These are phyloP conservation scores for Epichloe bromicola DNA, from an alignment of 2,329 filamentous ascomycete species.

Conservation along the genomic window DNA sequence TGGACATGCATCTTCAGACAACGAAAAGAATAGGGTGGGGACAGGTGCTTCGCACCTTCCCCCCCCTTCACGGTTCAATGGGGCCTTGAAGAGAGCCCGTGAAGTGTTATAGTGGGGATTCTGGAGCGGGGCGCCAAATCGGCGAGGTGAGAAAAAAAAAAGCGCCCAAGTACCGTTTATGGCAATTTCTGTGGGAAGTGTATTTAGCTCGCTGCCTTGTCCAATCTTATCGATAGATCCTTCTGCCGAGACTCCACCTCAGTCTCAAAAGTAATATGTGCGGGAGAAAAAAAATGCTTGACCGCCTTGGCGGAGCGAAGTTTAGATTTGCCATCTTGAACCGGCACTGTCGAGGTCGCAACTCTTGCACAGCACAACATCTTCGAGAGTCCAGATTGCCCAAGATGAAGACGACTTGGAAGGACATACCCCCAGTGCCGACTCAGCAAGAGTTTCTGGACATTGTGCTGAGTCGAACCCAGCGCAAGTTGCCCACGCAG, in stretches of 20 bases:
- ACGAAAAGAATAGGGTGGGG: background rate
- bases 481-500: constrained; percentile 86
- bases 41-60: too few relatives aligned
- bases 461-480: constrained; percentile 87
- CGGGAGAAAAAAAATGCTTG: constrained; percentile 20
- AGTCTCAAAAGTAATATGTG: constrained; percentile 7
- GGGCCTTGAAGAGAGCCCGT: background rate
- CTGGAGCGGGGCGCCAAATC: background rate
- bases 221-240: constrained; percentile 14
- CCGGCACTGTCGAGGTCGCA: constrained; percentile 3
- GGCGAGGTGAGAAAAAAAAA: background rate
- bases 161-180: background rate
- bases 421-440: constrained; percentile 76
- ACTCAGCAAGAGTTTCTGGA: constrained; percentile 94
- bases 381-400: constrained; percentile 12
- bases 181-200: background rate
- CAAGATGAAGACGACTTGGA: constrained; percentile 52
- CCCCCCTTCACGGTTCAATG: too few relatives aligned
- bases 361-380: constrained; percentile 1
- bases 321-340: constrained; percentile 11
- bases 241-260: constrained; percentile 11
- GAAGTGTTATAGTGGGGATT: constrained; percentile 7
- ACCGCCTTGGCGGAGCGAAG: constrained; percentile 14
- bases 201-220: background rate
- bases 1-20: background rate